Evolutionary conservation across 441 rosid species (phyloP), one percentile per base, ranked within the genome.

Genomic region (Arabidopsis hybrid): DNA sequence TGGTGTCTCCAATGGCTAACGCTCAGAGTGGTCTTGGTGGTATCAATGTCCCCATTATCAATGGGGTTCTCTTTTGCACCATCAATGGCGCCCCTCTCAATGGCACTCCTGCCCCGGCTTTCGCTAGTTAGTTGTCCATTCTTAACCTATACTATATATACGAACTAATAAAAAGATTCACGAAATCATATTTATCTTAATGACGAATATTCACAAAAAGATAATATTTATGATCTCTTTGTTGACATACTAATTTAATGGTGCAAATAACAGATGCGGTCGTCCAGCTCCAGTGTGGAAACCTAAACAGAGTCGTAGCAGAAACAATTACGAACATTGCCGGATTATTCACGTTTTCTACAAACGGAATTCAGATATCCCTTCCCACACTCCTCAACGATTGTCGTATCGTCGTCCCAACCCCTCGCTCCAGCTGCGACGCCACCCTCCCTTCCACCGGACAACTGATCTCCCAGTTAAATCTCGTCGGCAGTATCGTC

Each of bases 241-340:
- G 3, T 57, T 34, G 40, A 56, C 21, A 53, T 31, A 34, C 59
- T 65, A 42, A 68, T 17, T 4, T 43, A 49, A 21, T 62, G 13
- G 8, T 51, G 26, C 7, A n/a, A 31, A 26, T 16, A 12, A 72
- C 67, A 78, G 81, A 67, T 73, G 81, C 81, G 4, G 34, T n/a
- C 2, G 74, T 78, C 6, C 71, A 78, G 57, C 78, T 78, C 65
- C 77, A 12, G 9, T 78, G 81, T 52, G 78, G 74, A 38, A 16
- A 47, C 16, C 60, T 18, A 61, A 67, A 78, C 65, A 26, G 39
- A 63, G 74, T 62, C 6, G 69, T 71, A 1, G 21, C 71, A 61
- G 14, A 13, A 2, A 13, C 81, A 17, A 60, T 40, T 1, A 78
- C 81, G 4, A 73, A 55, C 53, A 1, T 1, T 13, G 42, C 40